phyloP scores from a whole-genome alignment of 352 stramenopile species.

The Phytophthora agathidicida region DNA sequence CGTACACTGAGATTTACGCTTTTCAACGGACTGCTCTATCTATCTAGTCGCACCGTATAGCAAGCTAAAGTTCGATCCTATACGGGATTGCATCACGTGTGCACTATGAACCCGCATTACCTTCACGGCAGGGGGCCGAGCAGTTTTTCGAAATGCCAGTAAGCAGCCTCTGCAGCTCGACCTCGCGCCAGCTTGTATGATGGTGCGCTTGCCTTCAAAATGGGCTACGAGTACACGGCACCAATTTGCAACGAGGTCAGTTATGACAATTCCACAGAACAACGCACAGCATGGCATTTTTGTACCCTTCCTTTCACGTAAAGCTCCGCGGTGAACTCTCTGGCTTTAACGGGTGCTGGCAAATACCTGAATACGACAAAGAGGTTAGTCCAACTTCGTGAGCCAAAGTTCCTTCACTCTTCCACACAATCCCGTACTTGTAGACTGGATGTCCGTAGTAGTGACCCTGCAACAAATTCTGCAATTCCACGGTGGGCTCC shows the following conservation, averaged over 20 bases:
- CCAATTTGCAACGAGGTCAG: slow-evolving; percentile 2
- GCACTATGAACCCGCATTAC: no score
- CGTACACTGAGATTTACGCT: slow-evolving; percentile 23
- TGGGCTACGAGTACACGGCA: slow-evolving; percentile 29
- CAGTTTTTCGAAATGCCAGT: slow-evolving; percentile 48
- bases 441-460: slow-evolving; percentile 69
- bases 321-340: slow-evolving; percentile 56
- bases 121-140: slow-evolving; percentile 28
- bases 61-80: no score
- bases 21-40: slow-evolving; percentile 2
- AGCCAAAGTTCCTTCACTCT: not conserved
- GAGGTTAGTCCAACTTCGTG: not conserved
- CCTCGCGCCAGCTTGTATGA: slow-evolving; percentile 72
- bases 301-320: slow-evolving; percentile 74
- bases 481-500: slow-evolving; percentile 67
- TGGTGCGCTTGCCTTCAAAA: slow-evolving; percentile 49
- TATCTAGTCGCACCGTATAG: no score
- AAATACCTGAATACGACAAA: slow-evolving; percentile 48
- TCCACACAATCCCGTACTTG: slow-evolving; percentile 44
- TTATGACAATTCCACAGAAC: not conserved
- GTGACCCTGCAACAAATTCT: slow-evolving; percentile 73
- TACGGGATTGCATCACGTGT: no score
- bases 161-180: slow-evolving; percentile 58
- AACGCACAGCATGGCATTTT: not conserved
- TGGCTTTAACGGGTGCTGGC: slow-evolving; percentile 50